Base-by-base conservation (phyloP, 148 eudicot species). In the Dianthus caryophyllus region DNA sequence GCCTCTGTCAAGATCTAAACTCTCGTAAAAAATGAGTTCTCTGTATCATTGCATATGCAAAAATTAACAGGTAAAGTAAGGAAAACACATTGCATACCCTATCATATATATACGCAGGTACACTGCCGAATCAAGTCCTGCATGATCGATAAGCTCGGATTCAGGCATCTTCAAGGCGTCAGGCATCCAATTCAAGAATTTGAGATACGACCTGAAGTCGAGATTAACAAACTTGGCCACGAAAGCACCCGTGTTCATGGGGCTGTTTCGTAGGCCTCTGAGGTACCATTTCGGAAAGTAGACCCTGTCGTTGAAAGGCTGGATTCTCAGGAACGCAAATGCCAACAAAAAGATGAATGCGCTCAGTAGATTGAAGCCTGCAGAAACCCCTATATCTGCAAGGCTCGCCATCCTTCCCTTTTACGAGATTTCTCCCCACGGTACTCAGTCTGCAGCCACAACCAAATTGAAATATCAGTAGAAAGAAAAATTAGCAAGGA, bases 251-350 rank as follows among this genome's bases (percentile, higher is more conserved):
- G 84, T 69, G 36, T 65, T 68, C 44, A 86, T 61, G 0, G 99
- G 97, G 39, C 93, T 88, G 76, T 68, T 83, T 78, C 99, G 77
- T 75, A 94, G 75, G 72, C 97, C 97, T 82, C 76, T 88, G 24
- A 94, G 81, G 67, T 94, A 94, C 99, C 99, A 93, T 79, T 93
- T 93, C 25, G 98, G 96, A 65, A 93, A 93, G 82, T 93, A 93
- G 30, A 93, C 98, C 71, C 98, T 81, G 66, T 93, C 98, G 69
- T 93, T 93, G 82, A 93, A 83, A 57, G 98, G 96, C 72, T 90
- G 99, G 73, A 94, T 89, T 71, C 99, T 83, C 62, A 94, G 75
- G 12, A 90, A 24, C 1, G 99, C 99, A 78, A 90, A 94, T 33
- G 88, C 97, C 66, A 94, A 57, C 20, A 94, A 78, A 80, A 94